A percentile compares a stretch with the other conserved stretches of the same genome.
These are phyloP conservation scores for Xylariaceae sp. DNA, from an alignment of 2,329 filamentous ascomycete genomes.

Conservation along the genomic window DNA sequence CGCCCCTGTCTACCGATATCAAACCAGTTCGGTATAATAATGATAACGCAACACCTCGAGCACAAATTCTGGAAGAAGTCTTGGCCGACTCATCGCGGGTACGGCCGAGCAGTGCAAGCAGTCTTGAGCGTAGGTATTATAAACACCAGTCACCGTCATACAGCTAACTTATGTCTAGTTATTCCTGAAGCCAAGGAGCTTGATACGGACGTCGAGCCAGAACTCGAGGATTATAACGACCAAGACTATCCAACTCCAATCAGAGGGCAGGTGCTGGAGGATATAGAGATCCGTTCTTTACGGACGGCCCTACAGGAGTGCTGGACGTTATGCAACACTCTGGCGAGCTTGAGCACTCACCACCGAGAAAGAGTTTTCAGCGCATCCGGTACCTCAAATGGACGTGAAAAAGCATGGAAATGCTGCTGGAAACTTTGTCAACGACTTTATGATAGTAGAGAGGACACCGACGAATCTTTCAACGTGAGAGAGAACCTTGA, in stretches of 20 bases:
- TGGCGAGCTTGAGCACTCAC: constrained; percentile 77
- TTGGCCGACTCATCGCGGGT: constrained; percentile 47
- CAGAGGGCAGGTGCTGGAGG: constrained; percentile 35
- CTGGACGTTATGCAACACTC: constrained; percentile 89
- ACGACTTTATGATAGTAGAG: constrained; percentile 74
- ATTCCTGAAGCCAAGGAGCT: constrained; percentile 45
- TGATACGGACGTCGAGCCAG: constrained; percentile 46
- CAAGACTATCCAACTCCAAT: constrained; percentile 41
- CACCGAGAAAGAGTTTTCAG: constrained; percentile 76
- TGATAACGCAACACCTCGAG: constrained; percentile 70
- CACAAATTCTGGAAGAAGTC: constrained; percentile 75
- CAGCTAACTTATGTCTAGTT: constrained; percentile 38
- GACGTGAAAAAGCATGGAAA: constrained; percentile 86
- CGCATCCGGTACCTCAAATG: constrained; percentile 65
- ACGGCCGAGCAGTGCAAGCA: constrained; percentile 64
- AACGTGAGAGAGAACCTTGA: constrained; percentile 73
- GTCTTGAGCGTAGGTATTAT: constrained; percentile 64
- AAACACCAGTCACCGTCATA: not conserved
- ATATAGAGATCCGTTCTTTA: constrained; percentile 61
- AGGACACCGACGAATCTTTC: constrained; percentile 61
- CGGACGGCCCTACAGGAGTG: constrained; percentile 76
- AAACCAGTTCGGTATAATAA: constrained; percentile 59
- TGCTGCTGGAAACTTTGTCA: constrained; percentile 92
- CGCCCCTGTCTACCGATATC: constrained; percentile 70
- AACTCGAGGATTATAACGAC: constrained; percentile 52